These are phyloP conservation scores for Candida gigantensis DNA, from an alignment of 1,139 yeast genomes.

Conservation along the genomic window DNA sequence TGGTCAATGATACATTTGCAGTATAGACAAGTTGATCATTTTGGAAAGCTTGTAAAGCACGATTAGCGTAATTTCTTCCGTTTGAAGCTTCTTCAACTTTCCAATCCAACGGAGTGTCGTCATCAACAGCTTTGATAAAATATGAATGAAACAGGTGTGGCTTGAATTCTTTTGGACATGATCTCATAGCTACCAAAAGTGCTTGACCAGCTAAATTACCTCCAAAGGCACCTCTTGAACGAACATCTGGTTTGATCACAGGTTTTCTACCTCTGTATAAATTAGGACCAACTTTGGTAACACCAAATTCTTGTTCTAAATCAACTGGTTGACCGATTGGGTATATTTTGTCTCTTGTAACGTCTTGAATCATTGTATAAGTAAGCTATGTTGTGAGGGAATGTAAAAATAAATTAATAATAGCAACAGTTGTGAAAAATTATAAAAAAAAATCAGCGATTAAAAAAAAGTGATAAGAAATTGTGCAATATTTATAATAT, in stretches of 20 bases:
- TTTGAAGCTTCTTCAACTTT: slow-evolving; percentile 33
- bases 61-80: slow-evolving; percentile 36
- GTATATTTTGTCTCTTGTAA: slow-evolving; percentile 1
- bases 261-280: slow-evolving; percentile 33
- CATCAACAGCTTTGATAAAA: slow-evolving; percentile 40
- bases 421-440: neutral
- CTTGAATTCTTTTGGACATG: slow-evolving; percentile 30
- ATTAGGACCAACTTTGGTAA: slow-evolving; percentile 22
- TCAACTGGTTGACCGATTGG: slow-evolving; percentile 9
- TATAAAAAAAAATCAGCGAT: no score
- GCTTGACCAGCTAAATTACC: slow-evolving; percentile 47
- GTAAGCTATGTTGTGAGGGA: no score
- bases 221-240: slow-evolving; percentile 42
- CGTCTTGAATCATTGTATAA: slow-evolving; percentile 7
- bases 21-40: slow-evolving; percentile 31
- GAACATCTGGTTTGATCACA: slow-evolving; percentile 31
- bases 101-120: slow-evolving; percentile 28
- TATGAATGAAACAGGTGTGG: slow-evolving; percentile 48
- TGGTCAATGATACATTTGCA: slow-evolving; percentile 37
- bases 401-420: no score
- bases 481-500: no score
- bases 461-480: no score
- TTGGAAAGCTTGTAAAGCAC: slow-evolving; percentile 32
- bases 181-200: slow-evolving; percentile 36
- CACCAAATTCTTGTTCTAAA: slow-evolving; percentile 22